Evolutionary conservation across 2,329 filamentous ascomycete species (phyloP), one percentile per base, ranked within the genome.

Genomic region (Penicillium sp.): DNA sequence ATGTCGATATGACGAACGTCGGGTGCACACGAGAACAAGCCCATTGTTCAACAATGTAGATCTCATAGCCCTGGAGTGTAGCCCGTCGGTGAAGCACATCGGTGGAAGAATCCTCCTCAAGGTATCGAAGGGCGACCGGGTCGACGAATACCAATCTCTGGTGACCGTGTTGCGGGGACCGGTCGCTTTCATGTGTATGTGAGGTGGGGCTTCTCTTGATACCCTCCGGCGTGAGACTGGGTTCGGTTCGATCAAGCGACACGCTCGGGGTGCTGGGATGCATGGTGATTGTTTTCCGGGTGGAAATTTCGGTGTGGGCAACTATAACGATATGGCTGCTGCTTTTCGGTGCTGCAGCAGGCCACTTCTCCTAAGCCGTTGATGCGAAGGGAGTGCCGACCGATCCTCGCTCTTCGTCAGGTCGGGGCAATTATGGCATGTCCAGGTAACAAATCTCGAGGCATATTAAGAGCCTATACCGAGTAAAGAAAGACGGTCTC

Each of bases 41-140:
- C 94, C 94, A 99, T 79, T 99, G 94, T 72, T 97, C 94, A 60
- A 97, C 91, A 14, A 97, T 77, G 73, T 97, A 97, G 57, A 93
- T 81, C 72, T 97, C 92, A 74, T 97, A 97, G 61, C 93, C 93
- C 56, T 83, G 77, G 5, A 99, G 81, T 46, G 83, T 78, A 46
- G 82, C 81, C 51, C 85, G 84, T 49, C 88, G 87, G 63, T 92
- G 85, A 59, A 96, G 79, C 7, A 96, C 85, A 3, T 80, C 81
- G 4, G 91, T 92, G 5, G 83, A 84, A 1, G 86, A 79, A 60
- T 97, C 94, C 69, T 95, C 89, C 76, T 96, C 89, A 21, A 99
- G 84, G 68, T 93, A 96, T 57, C 76, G 81, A 61, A 88, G 85
- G 13, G 86, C 86, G 38, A 88, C 80, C 38, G 83, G 81, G 69